Percentiles rank a stretch among this genome's conserved stretches.
phyloP scores from a whole-genome alignment of 768 basidiomycete species.

The Suillus occidentalis region DNA sequence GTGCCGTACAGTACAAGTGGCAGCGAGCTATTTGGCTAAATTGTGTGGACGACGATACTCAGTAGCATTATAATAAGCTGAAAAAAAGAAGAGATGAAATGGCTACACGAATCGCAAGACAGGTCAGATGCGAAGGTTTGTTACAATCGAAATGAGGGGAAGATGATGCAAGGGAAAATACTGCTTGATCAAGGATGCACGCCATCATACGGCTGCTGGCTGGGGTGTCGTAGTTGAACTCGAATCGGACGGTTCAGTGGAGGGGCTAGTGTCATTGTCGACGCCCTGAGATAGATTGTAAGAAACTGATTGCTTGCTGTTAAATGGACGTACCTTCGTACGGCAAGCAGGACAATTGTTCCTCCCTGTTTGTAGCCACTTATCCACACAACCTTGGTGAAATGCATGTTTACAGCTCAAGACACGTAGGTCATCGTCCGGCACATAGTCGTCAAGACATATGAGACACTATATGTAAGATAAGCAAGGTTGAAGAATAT shows the following conservation, averaged over 20 bases:
- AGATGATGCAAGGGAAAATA: constrained; percentile 1
- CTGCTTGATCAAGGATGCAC: constrained; percentile 3
- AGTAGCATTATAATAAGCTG: not conserved
- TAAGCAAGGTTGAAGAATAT: not conserved
- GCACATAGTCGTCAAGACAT: constrained; percentile 83
- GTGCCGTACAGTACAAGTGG: constrained; percentile 1
- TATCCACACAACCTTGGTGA: constrained; percentile 86
- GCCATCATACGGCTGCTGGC: constrained; percentile 12
- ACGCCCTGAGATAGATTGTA: constrained; percentile 23
- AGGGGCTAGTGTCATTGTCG: constrained; percentile 16
- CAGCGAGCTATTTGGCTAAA: not conserved
- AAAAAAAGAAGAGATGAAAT: constrained; percentile 8
- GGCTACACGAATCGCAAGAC: constrained; percentile 17
- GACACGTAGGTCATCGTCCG: constrained; percentile 76
- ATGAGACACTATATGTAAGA: constrained; percentile 62
- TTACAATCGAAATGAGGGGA: not conserved
- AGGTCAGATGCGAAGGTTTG: constrained; percentile 3
- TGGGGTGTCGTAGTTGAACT: constrained; percentile 9
- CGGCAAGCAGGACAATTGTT: constrained; percentile 95
- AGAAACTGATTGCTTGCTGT: not conserved
- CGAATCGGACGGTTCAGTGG: constrained; percentile 7
- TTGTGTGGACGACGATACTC: constrained; percentile 1
- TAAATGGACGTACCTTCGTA: constrained; percentile 51
- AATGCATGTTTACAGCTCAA: constrained; percentile 88
- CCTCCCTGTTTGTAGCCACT: constrained; percentile 79